phyloP scores from a whole-genome alignment of 306 rosid species.

The Sindora glabra region DNA sequence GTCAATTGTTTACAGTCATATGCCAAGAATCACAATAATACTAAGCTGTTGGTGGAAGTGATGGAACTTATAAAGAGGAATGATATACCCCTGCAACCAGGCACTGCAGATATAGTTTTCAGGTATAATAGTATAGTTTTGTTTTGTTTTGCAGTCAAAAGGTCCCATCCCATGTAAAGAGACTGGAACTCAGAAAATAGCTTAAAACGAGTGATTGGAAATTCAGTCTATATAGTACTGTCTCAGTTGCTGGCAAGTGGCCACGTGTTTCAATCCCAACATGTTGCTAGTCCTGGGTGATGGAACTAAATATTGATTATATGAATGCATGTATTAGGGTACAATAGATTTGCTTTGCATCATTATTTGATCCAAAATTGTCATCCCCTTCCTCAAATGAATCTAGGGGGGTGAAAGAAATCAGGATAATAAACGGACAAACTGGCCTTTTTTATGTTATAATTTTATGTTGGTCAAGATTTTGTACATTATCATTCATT shows the following conservation, averaged over 20 bases:
- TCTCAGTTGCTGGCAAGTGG: neutral
- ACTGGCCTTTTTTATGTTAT: neutral
- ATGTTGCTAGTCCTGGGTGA: neutral
- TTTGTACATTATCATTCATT: neutral
- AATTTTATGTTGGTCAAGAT: neutral
- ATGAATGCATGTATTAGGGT: neutral
- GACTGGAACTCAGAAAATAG: neutral
- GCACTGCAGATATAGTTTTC: constrained; percentile 93
- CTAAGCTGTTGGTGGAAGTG: constrained; percentile 58
- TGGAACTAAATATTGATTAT: neutral
- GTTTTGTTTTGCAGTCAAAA: constrained; percentile 6
- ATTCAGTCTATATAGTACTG: constrained; percentile 1
- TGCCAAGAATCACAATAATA: constrained; percentile 65
- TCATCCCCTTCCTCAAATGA: neutral
- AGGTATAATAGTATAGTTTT: constrained; percentile 39
- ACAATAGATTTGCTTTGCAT: neutral
- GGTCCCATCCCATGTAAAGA: neutral
- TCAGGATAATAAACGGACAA: neutral
- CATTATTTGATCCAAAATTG: neutral
- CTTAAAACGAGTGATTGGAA: neutral
- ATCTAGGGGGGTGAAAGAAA: neutral
- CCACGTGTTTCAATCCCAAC: neutral
- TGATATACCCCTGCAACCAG: constrained; percentile 76
- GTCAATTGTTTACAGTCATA: constrained; percentile 34
- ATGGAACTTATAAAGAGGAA: constrained; percentile 71